phyloP scores from a whole-genome alignment of 345 rosid species.

The Adansonia digitata region DNA sequence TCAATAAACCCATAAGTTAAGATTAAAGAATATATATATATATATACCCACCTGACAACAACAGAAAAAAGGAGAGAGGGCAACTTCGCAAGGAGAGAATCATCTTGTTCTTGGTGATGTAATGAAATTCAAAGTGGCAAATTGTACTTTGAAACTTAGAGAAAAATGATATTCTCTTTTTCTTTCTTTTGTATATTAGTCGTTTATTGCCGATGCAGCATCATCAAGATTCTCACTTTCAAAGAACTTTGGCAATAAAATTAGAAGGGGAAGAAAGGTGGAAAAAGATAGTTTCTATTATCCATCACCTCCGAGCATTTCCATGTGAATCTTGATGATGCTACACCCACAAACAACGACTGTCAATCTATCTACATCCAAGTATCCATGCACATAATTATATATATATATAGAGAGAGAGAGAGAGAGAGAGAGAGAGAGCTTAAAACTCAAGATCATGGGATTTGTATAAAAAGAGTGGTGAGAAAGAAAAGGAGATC shows the following conservation, averaged over 20 bases:
- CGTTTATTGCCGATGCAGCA: conserved; percentile 96
- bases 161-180: not conserved
- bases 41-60: conserved; percentile 28
- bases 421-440: not conserved
- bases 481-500: not conserved
- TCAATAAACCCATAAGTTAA: not conserved
- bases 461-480: not conserved
- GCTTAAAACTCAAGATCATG: not conserved
- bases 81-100: not conserved
- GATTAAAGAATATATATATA: not conserved
- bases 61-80: not conserved
- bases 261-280: not conserved
- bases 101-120: not conserved
- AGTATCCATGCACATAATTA: conserved; percentile 17
- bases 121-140: conserved; percentile 1
- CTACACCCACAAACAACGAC: conserved; percentile 78
- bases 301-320: conserved; percentile 26
- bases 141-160: not conserved
- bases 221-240: conserved; percentile 98
- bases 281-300: not conserved
- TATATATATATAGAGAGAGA: not conserved
- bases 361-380: conserved; percentile 22
- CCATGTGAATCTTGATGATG: conserved; percentile 98
- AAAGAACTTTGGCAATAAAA: conserved; percentile 20
- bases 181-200: conserved; percentile 22